Percentiles rank a stretch among this genome's conserved stretches.
phyloP scores from a whole-genome alignment of 768 basidiomycete genomes.

The Leccinum longicurvipes region DNA sequence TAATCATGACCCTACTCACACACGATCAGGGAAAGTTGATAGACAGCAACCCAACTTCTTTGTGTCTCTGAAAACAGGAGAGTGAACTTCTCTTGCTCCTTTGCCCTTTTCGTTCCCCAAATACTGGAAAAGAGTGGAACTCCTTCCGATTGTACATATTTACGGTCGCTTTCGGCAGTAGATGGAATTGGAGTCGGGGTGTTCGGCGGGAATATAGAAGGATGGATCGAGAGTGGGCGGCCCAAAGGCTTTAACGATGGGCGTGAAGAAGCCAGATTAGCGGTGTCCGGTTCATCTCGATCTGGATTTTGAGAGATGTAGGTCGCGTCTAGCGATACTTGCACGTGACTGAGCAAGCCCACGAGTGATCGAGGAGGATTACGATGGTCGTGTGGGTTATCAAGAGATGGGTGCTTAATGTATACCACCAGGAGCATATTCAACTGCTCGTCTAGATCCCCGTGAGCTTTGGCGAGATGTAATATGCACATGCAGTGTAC shows the following conservation, averaged over 20 bases:
- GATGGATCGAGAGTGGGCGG: constrained; percentile 39
- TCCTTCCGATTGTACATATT: constrained; percentile 78
- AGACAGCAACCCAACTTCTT: constrained; percentile 74
- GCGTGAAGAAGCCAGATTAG: constrained; percentile 50
- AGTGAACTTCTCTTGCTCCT: constrained; percentile 55
- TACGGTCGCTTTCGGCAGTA: constrained; percentile 66
- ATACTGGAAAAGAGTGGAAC: constrained; percentile 65
- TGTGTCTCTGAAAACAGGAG: constrained; percentile 64
- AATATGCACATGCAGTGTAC: constrained; percentile 15
- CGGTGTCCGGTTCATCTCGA: constrained; percentile 36
- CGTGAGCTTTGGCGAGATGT: constrained; percentile 14
- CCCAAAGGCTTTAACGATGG: constrained; percentile 43
- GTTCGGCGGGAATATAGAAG: constrained; percentile 73
- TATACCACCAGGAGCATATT: constrained; percentile 44
- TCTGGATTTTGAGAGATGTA: constrained; percentile 58
- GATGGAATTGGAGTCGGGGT: constrained; percentile 85
- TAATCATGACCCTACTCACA: constrained; percentile 49
- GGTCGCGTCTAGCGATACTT: constrained; percentile 77
- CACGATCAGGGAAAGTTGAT: constrained; percentile 71
- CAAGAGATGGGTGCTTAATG: constrained; percentile 33
- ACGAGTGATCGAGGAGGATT: constrained; percentile 42
- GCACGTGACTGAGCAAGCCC: constrained; percentile 62
- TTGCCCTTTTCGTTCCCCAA: constrained; percentile 61
- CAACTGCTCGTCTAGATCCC: constrained; percentile 51
- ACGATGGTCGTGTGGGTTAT: constrained; percentile 19